These are phyloP conservation scores for Themeda triandra DNA, from an alignment of 176 grass and related monocot genomes.

Conservation along the genomic window DNA sequence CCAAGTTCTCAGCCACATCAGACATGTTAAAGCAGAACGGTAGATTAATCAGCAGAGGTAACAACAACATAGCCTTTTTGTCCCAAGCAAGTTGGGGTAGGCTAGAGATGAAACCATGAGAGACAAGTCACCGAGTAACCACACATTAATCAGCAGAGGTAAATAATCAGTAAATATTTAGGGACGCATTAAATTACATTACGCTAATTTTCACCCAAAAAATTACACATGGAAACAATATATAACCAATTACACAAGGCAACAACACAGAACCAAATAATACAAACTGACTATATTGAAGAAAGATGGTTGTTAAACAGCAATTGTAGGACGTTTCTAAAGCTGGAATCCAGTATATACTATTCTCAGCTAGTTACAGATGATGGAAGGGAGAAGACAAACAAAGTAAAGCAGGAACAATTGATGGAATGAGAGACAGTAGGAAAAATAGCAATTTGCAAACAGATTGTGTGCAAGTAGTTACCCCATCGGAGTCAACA, in stretches of 20 bases:
- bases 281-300: background rate
- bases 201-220: background rate
- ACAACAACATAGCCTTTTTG: too few species aligned
- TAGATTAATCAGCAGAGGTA: background rate
- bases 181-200: background rate
- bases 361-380: slow-evolving; percentile 10
- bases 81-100: too few species aligned
- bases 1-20: too few species aligned
- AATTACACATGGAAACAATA: slow-evolving; percentile 3
- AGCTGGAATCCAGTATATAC: background rate
- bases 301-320: background rate
- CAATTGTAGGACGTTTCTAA: background rate
- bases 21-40: background rate
- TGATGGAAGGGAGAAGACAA: background rate
- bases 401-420: background rate
- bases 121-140: too few species aligned
- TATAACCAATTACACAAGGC: background rate
- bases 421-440: background rate
- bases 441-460: slow-evolving; percentile 6
- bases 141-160: background rate
- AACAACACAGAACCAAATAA: slow-evolving; percentile 18
- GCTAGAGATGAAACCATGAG: too few species aligned
- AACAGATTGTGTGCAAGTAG: background rate
- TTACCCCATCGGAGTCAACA: slow-evolving; percentile 71
- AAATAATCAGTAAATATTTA: slow-evolving; percentile 7